Percentiles rank a stretch among this genome's conserved stretches.
These are phyloP conservation scores for Plectosphaerella cucumerina DNA, from an alignment of 2,329 filamentous ascomycete genomes.

Conservation along the genomic window DNA sequence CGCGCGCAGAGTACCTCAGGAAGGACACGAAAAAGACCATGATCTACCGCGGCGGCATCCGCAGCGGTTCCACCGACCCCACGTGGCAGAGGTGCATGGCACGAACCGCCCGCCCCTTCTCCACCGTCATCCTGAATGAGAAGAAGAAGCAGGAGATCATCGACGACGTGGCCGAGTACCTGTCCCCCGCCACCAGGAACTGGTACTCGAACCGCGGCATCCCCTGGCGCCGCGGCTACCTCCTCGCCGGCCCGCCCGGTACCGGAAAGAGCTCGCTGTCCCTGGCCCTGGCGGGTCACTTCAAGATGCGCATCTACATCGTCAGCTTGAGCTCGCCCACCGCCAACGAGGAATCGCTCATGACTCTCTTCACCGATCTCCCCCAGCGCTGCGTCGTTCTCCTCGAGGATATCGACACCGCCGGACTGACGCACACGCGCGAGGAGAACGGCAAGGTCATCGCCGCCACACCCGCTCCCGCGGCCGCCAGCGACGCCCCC, in stretches of 20 bases:
- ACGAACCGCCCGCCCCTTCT: slow-evolving; percentile 55
- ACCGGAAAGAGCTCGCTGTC: slow-evolving; percentile 74
- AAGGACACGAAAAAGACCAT: slow-evolving; percentile 59
- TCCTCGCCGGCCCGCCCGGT: slow-evolving; percentile 76
- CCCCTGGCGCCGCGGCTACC: slow-evolving; percentile 78
- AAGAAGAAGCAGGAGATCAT: slow-evolving; percentile 55
- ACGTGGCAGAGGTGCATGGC: slow-evolving; percentile 61
- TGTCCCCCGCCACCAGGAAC: slow-evolving; percentile 57
- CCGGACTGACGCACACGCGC: slow-evolving; percentile 61
- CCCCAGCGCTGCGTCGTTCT: slow-evolving; percentile 69
- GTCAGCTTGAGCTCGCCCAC: slow-evolving; percentile 60
- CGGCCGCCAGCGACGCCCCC: slow-evolving; percentile 14
- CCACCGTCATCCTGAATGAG: slow-evolving; percentile 61
- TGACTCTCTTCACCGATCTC: slow-evolving; percentile 60
- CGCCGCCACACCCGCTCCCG: slow-evolving; percentile 11
- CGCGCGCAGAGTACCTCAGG: slow-evolving; percentile 49
- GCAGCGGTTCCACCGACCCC: slow-evolving; percentile 34
- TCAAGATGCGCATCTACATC: slow-evolving; percentile 69
- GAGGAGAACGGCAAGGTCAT: slow-evolving; percentile 25
- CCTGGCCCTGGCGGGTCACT: slow-evolving; percentile 65
- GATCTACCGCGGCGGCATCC: slow-evolving; percentile 56
- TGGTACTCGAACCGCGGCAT: slow-evolving; percentile 86
- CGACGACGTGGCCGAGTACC: slow-evolving; percentile 58
- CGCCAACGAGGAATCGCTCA: slow-evolving; percentile 62
- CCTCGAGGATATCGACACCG: slow-evolving; percentile 73